These are phyloP conservation scores for Microbotryum scabiosae DNA, from an alignment of 1,284 basidiomycete species.

Conservation along the genomic window DNA sequence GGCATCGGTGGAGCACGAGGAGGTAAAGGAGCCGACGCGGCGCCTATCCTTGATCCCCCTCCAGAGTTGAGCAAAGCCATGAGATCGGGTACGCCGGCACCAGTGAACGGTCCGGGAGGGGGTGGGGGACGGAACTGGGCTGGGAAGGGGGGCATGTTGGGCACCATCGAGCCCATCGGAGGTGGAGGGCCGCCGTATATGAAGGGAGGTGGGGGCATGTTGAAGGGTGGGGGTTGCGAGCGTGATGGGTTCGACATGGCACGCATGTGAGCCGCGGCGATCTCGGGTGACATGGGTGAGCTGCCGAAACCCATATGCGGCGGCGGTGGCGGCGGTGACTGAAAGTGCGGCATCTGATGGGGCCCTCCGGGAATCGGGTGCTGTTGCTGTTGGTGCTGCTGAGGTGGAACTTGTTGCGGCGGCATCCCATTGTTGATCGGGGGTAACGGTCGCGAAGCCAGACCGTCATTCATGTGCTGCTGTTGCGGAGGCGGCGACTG, in stretches of 20 bases:
- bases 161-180: background rate
- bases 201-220: background rate
- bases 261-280: too few relatives aligned
- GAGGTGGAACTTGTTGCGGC: background rate
- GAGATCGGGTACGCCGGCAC: conserved; percentile 20
- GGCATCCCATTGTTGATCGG: too few relatives aligned
- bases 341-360: background rate
- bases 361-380: conserved; percentile 1
- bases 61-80: conserved; percentile 29
- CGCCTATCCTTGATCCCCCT: conserved; percentile 13
- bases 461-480: too few relatives aligned
- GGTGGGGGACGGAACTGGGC: background rate
- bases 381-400: background rate
- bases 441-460: too few relatives aligned
- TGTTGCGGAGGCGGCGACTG: too few relatives aligned
- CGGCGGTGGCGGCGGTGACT: background rate
- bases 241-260: too few relatives aligned
- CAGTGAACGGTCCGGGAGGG: background rate
- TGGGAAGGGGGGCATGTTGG: background rate
- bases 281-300: too few relatives aligned
- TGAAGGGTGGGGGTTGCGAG: background rate
- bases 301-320: too few relatives aligned
- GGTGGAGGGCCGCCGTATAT: conserved; percentile 4
- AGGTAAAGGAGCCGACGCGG: background rate
- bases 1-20: too few relatives aligned